phyloP scores from a whole-genome alignment of 31 red algal species.

The Asparagopsis taxiformis region DNA sequence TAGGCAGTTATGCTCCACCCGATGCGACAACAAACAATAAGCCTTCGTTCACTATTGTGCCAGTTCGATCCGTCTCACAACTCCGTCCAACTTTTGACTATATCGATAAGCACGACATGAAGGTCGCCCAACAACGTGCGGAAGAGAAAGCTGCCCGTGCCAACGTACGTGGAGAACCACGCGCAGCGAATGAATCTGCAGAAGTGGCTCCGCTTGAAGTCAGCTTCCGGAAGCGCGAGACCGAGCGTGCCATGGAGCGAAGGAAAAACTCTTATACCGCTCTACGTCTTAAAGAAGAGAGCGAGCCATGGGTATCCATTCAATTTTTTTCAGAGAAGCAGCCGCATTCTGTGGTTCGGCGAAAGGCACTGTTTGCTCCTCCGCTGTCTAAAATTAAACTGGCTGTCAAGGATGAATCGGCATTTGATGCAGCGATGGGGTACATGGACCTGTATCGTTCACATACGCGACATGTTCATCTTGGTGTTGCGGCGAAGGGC shows the following conservation, averaged over 20 bases:
- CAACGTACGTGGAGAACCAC: constrained; percentile 11
- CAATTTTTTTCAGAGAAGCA: constrained; percentile 7
- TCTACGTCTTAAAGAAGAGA: constrained; percentile 28
- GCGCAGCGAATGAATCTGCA: constrained; percentile 6
- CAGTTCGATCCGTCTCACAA: constrained; percentile 30
- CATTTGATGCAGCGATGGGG: constrained; percentile 11
- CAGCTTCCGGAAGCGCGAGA: constrained; percentile 36
- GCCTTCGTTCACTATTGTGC: constrained; percentile 20
- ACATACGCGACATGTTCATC: constrained; percentile 28
- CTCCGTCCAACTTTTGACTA: constrained; percentile 40
- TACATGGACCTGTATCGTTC: constrained; percentile 40
- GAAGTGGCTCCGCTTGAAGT: constrained; percentile 29
- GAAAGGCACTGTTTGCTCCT: not conserved
- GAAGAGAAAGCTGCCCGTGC: constrained; percentile 6
- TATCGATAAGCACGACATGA: constrained; percentile 24
- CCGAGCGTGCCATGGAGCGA: constrained; percentile 39
- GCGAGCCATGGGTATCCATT: constrained; percentile 36
- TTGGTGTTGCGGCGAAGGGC: constrained; percentile 38
- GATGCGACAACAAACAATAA: not conserved
- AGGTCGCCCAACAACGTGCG: not conserved
- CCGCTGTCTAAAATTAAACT: not conserved
- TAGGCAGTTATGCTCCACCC: constrained; percentile 7
- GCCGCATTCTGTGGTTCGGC: not conserved
- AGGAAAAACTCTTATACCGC: constrained; percentile 48
- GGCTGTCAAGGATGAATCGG: constrained; percentile 5